phyloP scores from a whole-genome alignment of 2,329 filamentous ascomycete genomes.

The Diaporthe sp. region DNA sequence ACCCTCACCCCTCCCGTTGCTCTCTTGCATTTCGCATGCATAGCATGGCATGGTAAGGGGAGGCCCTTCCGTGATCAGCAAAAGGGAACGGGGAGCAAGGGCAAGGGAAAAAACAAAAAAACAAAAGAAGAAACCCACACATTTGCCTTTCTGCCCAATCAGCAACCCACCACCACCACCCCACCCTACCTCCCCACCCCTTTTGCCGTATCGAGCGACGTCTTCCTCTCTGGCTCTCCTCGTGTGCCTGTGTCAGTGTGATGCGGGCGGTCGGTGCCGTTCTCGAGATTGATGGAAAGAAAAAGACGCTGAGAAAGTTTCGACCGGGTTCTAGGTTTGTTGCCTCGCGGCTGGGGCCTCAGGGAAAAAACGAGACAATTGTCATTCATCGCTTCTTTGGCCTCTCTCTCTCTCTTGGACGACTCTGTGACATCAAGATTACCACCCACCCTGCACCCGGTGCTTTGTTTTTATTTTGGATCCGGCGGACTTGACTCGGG shows the following conservation, averaged over 20 bases:
- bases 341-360: neutral
- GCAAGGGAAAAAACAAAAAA: neutral
- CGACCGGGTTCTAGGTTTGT: slow-evolving; percentile 6
- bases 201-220: neutral
- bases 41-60: slow-evolving; percentile 23
- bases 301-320: neutral
- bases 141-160: neutral
- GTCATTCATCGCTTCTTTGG: neutral
- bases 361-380: neutral
- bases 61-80: slow-evolving; percentile 31
- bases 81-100: slow-evolving; percentile 1
- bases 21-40: slow-evolving; percentile 11
- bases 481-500: slow-evolving; percentile 21
- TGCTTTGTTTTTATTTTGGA: neutral
- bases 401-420: neutral
- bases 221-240: neutral
- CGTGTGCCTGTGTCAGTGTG: neutral
- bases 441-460: neutral
- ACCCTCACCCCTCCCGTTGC: neutral
- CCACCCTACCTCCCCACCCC: neutral
- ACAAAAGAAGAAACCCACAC: slow-evolving; percentile 4
- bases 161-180: neutral
- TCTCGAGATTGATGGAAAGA: neutral
- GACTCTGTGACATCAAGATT: slow-evolving; percentile 25
- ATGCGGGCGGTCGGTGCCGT: slow-evolving; percentile 2